phyloP scores from a whole-genome alignment of 345 rosid genomes.

The Heritiera fomes region DNA sequence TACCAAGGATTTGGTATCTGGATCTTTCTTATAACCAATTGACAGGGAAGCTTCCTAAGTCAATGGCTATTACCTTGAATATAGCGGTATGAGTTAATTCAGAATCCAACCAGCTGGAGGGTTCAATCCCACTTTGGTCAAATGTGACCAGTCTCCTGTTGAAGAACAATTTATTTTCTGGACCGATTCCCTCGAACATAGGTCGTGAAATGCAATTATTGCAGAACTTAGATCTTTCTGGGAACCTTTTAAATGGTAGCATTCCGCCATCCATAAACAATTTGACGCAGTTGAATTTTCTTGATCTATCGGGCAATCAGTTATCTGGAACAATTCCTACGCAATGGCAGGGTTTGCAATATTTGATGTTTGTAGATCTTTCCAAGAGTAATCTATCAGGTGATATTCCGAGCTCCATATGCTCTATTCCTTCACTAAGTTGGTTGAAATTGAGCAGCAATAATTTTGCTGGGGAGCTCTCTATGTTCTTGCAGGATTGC shows the following conservation, averaged over 20 bases:
- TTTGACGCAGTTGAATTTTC: not conserved
- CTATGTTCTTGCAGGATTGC: too few species aligned
- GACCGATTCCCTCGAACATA: slow-evolving; percentile 17
- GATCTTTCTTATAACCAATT: slow-evolving; percentile 19
- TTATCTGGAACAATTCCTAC: slow-evolving; percentile 17
- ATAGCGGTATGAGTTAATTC: not conserved
- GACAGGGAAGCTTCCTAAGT: slow-evolving; percentile 1
- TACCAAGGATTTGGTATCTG: not conserved
- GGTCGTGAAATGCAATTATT: not conserved
- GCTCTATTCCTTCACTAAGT: not conserved
- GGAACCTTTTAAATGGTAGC: slow-evolving; percentile 25
- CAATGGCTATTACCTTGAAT: not conserved
- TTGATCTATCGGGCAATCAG: slow-evolving; percentile 19
- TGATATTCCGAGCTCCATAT: slow-evolving; percentile 18
- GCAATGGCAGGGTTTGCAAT: not conserved
- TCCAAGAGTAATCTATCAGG: slow-evolving; percentile 28
- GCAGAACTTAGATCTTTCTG: not conserved
- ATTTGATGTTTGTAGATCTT: slow-evolving; percentile 12
- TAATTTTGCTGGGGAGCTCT: slow-evolving; percentile 17
- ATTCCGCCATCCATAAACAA: slow-evolving; percentile 28
- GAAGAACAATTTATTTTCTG: slow-evolving; percentile 10
- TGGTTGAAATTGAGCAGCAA: slow-evolving; percentile 10
- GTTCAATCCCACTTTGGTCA: not conserved
- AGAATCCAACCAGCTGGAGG: not conserved
- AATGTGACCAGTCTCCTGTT: not conserved